Evolutionary conservation across 495 filamentous ascomycete genomes (phyloP), one percentile per base, ranked within the genome.

Genomic region (Penicillium lividum): DNA sequence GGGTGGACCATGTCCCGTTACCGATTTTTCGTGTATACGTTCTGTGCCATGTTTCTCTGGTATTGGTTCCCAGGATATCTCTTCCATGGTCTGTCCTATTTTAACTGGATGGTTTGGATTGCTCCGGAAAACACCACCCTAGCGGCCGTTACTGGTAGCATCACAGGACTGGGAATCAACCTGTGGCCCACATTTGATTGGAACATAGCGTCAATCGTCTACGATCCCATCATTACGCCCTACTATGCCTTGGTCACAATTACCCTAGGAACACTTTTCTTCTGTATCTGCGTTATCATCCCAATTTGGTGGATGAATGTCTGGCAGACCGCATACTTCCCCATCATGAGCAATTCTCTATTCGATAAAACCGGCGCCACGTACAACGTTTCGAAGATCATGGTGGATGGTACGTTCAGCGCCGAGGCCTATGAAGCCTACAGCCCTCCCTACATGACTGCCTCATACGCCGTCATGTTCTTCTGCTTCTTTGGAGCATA

Each of bases 381-480:
- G 1, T 84, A 81, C 62, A 78, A 74, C 45, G 77, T 81, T 36
- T 70, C 60, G 27, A 74, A 68, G 9, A 74, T 84, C 43, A 68
- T 80, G 33, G 18, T 71, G 28, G 64, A 73, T 74, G 91, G 87
- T 59, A 44, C 84, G 13, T 89, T 92, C 59, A 88, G 91, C 63
- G 71, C 77, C 40, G 82, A 82, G 40, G 87, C 85, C 34, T 92
- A 91, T 64, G 76, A 83, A n/a, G 81, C 82, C 2, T 92, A 92
- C 65, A 90, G 88, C 70, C 83, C 87, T 40, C 86, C 91, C 3
- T 92, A 89, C 66, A 73, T 92, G 31, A 86, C 89, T 5, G 89
- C 91, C 54, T 90, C 89, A 7, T 91, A 90, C 57, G 86, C 87
- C n/a, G 73, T 91, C 28, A 86, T 86, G 62, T 93, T 5, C 71